Evolutionary conservation across 192 early-diverging fungal species (phyloP).

Genomic region (Coemansia sp.): DNA sequence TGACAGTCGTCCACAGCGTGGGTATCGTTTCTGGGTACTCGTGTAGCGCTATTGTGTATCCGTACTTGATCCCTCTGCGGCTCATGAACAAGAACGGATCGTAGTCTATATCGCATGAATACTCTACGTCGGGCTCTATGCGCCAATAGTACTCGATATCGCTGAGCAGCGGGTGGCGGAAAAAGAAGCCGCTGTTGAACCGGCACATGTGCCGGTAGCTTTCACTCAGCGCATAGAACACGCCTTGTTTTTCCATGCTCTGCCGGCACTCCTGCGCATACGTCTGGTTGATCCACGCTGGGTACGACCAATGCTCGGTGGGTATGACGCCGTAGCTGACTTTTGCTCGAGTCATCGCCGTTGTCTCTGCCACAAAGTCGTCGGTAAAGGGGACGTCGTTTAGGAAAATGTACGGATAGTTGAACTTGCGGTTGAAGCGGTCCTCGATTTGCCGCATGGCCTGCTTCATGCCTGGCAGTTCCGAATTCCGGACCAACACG

Average conservation of each 20-base stretch:
- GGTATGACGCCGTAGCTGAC: constrained; percentile 66
- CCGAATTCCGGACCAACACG: constrained; percentile 72
- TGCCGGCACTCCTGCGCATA: constrained; percentile 54
- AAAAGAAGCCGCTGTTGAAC: constrained; percentile 64
- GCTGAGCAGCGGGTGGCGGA: constrained; percentile 58
- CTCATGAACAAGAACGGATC: constrained; percentile 71
- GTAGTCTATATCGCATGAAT: constrained; percentile 69
- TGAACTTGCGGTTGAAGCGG: constrained; percentile 73
- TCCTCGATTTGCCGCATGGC: constrained; percentile 74
- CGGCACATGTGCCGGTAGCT: constrained; percentile 76
- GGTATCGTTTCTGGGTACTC: constrained; percentile 61
- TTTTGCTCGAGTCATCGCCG: constrained; percentile 57
- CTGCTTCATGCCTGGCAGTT: constrained; percentile 60
- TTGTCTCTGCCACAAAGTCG: constrained; percentile 61
- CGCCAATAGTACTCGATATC: constrained; percentile 72
- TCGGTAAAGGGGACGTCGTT: constrained; percentile 75
- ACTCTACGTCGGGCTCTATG: constrained; percentile 70
- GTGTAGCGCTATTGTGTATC: constrained; percentile 62
- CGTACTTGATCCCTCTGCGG: constrained; percentile 66
- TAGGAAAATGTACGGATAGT: constrained; percentile 86
- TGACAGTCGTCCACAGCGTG: constrained; percentile 63
- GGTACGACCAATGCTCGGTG: constrained; percentile 77
- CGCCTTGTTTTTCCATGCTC: constrained; percentile 54
- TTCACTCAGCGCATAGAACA: constrained; percentile 65
- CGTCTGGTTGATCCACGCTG: constrained; percentile 71